phyloP scores from a whole-genome alignment of 768 basidiomycete genomes.

The Lentinus brumalis region DNA sequence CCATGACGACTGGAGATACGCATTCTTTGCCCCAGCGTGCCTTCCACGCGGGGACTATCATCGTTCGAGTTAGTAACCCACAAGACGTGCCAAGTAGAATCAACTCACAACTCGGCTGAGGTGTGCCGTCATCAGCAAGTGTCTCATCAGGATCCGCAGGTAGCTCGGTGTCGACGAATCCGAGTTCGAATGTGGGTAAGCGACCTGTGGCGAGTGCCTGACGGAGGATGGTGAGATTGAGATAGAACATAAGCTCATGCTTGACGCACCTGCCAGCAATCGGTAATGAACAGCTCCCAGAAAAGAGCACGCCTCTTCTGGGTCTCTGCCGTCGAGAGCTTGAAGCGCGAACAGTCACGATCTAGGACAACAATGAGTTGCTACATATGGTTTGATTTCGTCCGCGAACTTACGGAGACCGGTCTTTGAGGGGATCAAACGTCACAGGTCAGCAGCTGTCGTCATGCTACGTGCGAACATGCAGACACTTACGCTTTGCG shows the following conservation, averaged over 20 bases:
- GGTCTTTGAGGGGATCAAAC: conserved; percentile 32
- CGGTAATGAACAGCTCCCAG: conserved; percentile 66
- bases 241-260: conserved; percentile 34
- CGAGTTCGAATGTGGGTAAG: conserved; percentile 40
- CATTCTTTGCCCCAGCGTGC: conserved; percentile 55
- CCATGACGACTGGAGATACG: conserved; percentile 54
- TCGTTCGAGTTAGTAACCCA: conserved; percentile 41
- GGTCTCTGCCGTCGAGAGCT: conserved; percentile 60
- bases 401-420: conserved; percentile 48
- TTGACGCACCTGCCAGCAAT: conserved; percentile 43
- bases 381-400: not conserved
- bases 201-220: conserved; percentile 50
- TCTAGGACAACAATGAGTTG: conserved; percentile 43
- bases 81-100: conserved; percentile 57
- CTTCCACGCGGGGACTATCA: conserved; percentile 58
- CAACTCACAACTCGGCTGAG: conserved; percentile 41
- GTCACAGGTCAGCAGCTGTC: conserved; percentile 51
- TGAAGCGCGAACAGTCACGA: conserved; percentile 72
- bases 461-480: conserved; percentile 37
- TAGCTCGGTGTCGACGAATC: conserved; percentile 50
- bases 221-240: conserved; percentile 11
- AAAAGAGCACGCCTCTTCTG: conserved; percentile 66
- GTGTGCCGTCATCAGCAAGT: conserved; percentile 53
- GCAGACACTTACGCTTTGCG: conserved; percentile 55
- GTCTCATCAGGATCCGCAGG: conserved; percentile 60